Base-by-base conservation (phyloP, 257 asterid species). In the Solanum lycopersicoides region DNA sequence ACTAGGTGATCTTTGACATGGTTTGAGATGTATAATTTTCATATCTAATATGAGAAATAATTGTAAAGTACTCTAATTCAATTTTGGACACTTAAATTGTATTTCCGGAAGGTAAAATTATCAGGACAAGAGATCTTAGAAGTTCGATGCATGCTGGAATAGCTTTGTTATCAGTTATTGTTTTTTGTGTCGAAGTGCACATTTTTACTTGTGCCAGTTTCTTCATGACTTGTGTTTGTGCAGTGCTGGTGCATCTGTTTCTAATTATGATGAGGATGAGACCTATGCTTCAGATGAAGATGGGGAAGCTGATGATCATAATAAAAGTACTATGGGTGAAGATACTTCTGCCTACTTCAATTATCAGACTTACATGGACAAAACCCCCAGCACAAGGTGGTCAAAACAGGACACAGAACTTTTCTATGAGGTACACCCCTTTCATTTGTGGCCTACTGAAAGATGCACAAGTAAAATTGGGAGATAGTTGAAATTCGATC, bases 281-380 rank as follows among this genome's bases (percentile, higher is more conserved):
- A 71, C 87, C 47, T 32, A 82, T 82, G 68, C 85, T 82, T 50
- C 69, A 32, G 69, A 89, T 39, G 87, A 88, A 63, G 93, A 44
- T n/a, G 93, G 87, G 87, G 95, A 90, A 73, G 68, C 83, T 85
- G 44, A 89, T 79, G 93, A 91, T 86, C 93, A 83, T 20, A 92
- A 91, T 83, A 93, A 41, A 66, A 87, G 37, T n/a, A 89, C 90
- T 71, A 15, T 11, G 86, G 91, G 77, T 87, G 91, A 92, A 84
- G 98, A 96, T 53, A 87, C 86, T 59, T 42, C 90, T 69, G 39
- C 83, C 89, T 90, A 80, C 92, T 93, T 91, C 92, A 97, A 96
- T 91, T 96, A 97, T 88, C 99, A 95, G 77, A 91, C 96, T 59
- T 90, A 91, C 88, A 96, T 96, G 99, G 91, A 93, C 86, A 96